These are phyloP conservation scores for Xylaria grammica DNA, from an alignment of 495 filamentous ascomycete species.

Conservation along the genomic window DNA sequence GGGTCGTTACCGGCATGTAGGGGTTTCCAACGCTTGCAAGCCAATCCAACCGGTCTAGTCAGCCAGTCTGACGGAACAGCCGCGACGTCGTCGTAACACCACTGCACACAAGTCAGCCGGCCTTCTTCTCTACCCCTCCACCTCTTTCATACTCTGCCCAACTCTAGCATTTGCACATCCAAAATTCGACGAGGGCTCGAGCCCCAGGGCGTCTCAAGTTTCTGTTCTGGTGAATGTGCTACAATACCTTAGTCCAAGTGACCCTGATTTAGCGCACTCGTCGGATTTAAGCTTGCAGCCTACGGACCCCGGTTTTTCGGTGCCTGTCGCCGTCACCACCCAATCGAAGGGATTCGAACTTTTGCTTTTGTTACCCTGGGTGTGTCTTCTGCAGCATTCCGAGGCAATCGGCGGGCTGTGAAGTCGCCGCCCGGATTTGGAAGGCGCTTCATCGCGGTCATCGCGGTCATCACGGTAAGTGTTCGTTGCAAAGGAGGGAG, in stretches of 20 bases:
- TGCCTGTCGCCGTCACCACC: background rate
- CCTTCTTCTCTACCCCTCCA: background rate
- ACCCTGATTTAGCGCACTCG: background rate
- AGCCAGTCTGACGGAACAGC: slow-evolving; percentile 9
- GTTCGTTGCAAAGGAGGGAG: background rate
- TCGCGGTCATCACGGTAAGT: background rate
- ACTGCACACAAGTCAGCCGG: slow-evolving; percentile 2
- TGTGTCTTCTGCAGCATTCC: slow-evolving; percentile 19
- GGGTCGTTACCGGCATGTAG: slow-evolving; percentile 3
- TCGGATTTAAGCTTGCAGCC: background rate
- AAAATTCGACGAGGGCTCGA: background rate
- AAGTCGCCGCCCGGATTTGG: slow-evolving; percentile 3
- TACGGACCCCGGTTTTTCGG: background rate
- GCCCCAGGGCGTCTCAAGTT: background rate
- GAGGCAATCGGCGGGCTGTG: slow-evolving; percentile 7
- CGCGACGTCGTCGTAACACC: slow-evolving; percentile 15
- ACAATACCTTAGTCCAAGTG: background rate
- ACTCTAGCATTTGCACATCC: background rate
- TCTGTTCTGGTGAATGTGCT: background rate
- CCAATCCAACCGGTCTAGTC: slow-evolving; percentile 1
- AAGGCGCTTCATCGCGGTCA: no score
- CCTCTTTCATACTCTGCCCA: background rate
- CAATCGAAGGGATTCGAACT: background rate
- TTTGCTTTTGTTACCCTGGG: background rate
- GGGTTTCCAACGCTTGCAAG: background rate